Percentiles rank a stretch among this genome's conserved stretches.
Conservation (phyloP, 139 green algal genomes). For the Chara braunii region DNA sequence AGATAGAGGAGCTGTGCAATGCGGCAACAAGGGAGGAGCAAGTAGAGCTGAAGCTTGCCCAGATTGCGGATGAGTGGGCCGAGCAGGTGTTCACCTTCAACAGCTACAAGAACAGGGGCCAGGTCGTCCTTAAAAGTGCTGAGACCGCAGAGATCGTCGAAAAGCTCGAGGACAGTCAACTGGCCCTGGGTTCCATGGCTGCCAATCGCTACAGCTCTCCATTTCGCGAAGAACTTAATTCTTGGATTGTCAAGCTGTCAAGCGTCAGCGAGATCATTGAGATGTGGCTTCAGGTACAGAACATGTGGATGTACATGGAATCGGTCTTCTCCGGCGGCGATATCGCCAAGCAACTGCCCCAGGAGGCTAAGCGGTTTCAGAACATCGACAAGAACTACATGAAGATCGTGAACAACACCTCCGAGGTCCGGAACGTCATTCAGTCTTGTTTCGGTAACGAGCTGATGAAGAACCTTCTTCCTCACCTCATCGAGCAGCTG, state of each 20-base stretch:
- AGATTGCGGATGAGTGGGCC: conserved; percentile 57
- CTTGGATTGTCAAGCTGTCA: conserved; percentile 68
- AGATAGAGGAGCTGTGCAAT: conserved; percentile 76
- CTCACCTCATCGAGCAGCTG: conserved; percentile 84
- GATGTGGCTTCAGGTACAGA: conserved; percentile 86
- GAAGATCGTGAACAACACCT: conserved; percentile 79
- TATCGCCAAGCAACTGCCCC: conserved; percentile 92
- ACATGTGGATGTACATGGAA: conserved; percentile 95
- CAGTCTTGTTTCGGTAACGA: conserved; percentile 76
- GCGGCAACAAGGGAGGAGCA: conserved; percentile 83
- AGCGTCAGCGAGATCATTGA: conserved; percentile 86
- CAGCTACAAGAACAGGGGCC: conserved; percentile 81
- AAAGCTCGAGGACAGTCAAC: conserved; percentile 88
- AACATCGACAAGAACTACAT: conserved; percentile 96
- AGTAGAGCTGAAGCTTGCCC: conserved; percentile 75
- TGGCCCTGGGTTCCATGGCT: conserved; percentile 82
- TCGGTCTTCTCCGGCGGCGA: conserved; percentile 87
- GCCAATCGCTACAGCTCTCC: conserved; percentile 81
- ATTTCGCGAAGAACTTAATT: conserved; percentile 73
- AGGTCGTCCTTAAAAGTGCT: conserved; percentile 74
- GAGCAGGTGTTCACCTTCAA: conserved; percentile 60
- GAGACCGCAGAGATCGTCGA: conserved; percentile 88
- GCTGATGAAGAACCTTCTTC: conserved; percentile 82
- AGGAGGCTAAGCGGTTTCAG: conserved; percentile 88
- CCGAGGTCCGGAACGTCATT: conserved; percentile 75